Evolutionary conservation across 441 rosid species (phyloP), one percentile per base, ranked within the genome.

Genomic region (Aleurites moluccanus): DNA sequence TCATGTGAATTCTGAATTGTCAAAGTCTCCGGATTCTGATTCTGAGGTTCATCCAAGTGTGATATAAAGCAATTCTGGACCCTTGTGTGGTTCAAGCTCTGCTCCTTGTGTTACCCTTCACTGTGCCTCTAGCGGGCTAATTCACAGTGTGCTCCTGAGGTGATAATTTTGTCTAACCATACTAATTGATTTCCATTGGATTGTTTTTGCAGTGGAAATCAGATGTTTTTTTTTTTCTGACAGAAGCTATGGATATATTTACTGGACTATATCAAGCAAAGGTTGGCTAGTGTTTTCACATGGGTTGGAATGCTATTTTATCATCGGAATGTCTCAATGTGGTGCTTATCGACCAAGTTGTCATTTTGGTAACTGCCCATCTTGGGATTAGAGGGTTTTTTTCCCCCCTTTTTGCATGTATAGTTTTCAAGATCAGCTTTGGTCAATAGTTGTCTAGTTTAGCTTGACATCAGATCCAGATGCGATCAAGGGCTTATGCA

Each of bases 151-250:
- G 76, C 74, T 23, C 21, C 85, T 1, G 82, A 80, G 81, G 85
- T 53, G 65, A 73, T 80, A 47, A 40, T 83, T 62, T 68, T 79
- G 69, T 83, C 80, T 27, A 82, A 83, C 78, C 73, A 64, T 77
- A 81, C 84, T 61, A 78, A 75, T 52, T 85, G 69, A 83, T 67
- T 44, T 76, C 16, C 15, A 70, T 20, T 28, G 25, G 20, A 30
- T 16, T 67, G 18, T 23, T 65, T 71, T 71, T 62, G 72, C 45
- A n/a, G 25, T 73, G 28, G 45, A 61, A 71, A 52, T 38, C 33
- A 10, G 74, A n/a, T n/a, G 52, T 21, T 27, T 75, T n/a, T 47
- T 69, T 25, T 27, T 47, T 64, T 25, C 20, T 30, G 69, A 16
- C 42, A 15, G 75, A 62, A 5, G 52, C 11, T 50, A 6, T 61